Percentiles rank a stretch among this genome's conserved stretches.
phyloP scores from a whole-genome alignment of 2,329 filamentous ascomycete species.

The Aplosporella prunicola region DNA sequence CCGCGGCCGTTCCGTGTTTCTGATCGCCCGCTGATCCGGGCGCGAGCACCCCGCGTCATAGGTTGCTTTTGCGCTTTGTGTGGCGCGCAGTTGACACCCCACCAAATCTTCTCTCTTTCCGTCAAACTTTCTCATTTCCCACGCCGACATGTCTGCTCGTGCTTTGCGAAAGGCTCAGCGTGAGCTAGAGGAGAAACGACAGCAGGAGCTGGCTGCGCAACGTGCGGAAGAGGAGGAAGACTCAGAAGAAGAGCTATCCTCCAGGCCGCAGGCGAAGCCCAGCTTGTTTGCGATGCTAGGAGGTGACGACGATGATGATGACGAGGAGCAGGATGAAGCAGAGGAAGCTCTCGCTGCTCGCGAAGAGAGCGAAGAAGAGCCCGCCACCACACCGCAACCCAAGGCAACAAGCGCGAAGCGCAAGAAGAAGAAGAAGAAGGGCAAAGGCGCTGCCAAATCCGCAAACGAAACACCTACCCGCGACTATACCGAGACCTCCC shows the following conservation, averaged over 20 bases:
- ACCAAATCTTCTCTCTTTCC: background rate
- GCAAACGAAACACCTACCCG: conserved; percentile 24
- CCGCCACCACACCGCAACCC: conserved; percentile 18
- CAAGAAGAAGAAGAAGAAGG: conserved; percentile 53
- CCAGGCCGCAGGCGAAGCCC: conserved; percentile 24
- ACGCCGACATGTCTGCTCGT: conserved; percentile 50
- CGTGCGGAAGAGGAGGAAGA: conserved; percentile 29
- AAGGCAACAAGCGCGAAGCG: conserved; percentile 27
- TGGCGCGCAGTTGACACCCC: background rate
- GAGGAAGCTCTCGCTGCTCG: conserved; percentile 11
- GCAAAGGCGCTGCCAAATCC: conserved; percentile 33
- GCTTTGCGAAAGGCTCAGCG: conserved; percentile 56
- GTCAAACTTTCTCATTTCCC: no score
- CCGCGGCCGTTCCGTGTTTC: no score
- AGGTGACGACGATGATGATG: conserved; percentile 30
- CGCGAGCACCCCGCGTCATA: conserved; percentile 11
- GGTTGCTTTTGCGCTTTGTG: background rate
- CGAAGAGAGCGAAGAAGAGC: conserved; percentile 14
- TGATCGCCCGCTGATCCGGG: no score
- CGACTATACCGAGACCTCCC: conserved; percentile 31
- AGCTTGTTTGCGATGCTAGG: conserved; percentile 40
- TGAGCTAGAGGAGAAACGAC: conserved; percentile 49
- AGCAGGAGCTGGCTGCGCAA: conserved; percentile 31
- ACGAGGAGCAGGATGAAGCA: conserved; percentile 22
- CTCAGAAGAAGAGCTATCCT: conserved; percentile 28